These are phyloP conservation scores for Amanita fuliginea DNA, from an alignment of 768 basidiomycete species.

Conservation along the genomic window DNA sequence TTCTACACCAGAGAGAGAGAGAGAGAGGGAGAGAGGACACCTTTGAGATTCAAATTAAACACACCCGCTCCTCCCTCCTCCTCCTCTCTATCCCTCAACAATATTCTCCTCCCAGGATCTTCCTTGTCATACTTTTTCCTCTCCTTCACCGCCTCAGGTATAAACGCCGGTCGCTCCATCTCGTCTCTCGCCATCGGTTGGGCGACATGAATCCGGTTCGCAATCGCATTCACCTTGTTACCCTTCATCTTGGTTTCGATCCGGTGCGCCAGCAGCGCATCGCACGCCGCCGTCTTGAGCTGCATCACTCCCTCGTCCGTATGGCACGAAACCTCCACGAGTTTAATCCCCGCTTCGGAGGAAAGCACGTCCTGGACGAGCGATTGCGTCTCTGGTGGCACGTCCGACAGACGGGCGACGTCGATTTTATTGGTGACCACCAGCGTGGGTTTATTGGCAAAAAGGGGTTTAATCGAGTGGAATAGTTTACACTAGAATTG, in stretches of 20 bases:
- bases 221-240: conserved; percentile 81
- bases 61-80: conserved; percentile 88
- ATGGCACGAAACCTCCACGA: conserved; percentile 85
- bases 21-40: conserved; percentile 26
- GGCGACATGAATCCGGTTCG: conserved; percentile 94
- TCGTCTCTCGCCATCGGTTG: conserved; percentile 86
- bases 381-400: conserved; percentile 61
- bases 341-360: conserved; percentile 50
- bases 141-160: conserved; percentile 74
- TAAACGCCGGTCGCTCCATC: conserved; percentile 77
- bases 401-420: conserved; percentile 78
- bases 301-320: conserved; percentile 98
- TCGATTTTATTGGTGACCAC: conserved; percentile 99
- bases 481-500: conserved; percentile 82
- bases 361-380: conserved; percentile 85
- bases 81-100: conserved; percentile 75
- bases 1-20: background rate
- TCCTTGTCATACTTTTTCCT: conserved; percentile 79
- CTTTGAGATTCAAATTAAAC: conserved; percentile 82
- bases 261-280: conserved; percentile 87
- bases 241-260: conserved; percentile 94
- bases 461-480: conserved; percentile 98
- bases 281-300: conserved; percentile 91
- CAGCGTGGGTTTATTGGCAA: conserved; percentile 84
- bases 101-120: conserved; percentile 63